Evolutionary conservation across 1,284 basidiomycete genomes (phyloP).

Genomic region (Cryptococcus sp.): DNA sequence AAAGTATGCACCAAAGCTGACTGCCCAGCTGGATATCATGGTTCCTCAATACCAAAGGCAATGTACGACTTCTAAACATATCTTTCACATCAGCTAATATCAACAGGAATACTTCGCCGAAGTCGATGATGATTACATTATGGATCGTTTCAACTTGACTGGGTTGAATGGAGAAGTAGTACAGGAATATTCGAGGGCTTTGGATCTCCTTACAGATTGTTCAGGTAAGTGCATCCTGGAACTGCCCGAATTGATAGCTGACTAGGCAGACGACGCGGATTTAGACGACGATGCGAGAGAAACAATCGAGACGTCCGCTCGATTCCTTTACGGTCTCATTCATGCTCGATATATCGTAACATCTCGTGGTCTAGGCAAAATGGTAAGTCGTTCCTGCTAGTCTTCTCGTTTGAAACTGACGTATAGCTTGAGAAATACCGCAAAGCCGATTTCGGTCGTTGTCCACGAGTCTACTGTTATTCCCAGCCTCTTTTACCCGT

Average conservation of each 20-base stretch:
- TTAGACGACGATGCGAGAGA: conserved; percentile 52
- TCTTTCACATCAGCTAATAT: conserved; percentile 3
- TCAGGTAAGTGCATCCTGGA: conserved; percentile 57
- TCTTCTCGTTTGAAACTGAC: background rate
- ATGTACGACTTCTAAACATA: conserved; percentile 21
- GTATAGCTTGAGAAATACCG: conserved; percentile 92
- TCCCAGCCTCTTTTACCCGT: conserved; percentile 90
- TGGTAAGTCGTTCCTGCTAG: conserved; percentile 58
- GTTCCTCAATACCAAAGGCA: conserved; percentile 79
- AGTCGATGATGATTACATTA: conserved; percentile 98
- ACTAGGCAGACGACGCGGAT: conserved; percentile 47
- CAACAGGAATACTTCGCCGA: conserved; percentile 91
- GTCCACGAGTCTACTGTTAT: conserved; percentile 89
- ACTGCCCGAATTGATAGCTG: background rate
- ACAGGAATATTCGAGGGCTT: conserved; percentile 85
- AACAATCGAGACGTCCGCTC: conserved; percentile 76
- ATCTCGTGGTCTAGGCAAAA: conserved; percentile 84
- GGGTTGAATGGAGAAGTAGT: conserved; percentile 91
- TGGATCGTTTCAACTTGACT: conserved; percentile 97
- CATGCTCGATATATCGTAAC: conserved; percentile 97
- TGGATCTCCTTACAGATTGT: conserved; percentile 88
- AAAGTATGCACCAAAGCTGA: background rate
- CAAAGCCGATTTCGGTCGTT: conserved; percentile 91
- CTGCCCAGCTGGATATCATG: conserved; percentile 89
- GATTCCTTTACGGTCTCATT: conserved; percentile 89